Evolutionary conservation across 306 rosid species (phyloP).

Genomic region (Medicago lupulina): DNA sequence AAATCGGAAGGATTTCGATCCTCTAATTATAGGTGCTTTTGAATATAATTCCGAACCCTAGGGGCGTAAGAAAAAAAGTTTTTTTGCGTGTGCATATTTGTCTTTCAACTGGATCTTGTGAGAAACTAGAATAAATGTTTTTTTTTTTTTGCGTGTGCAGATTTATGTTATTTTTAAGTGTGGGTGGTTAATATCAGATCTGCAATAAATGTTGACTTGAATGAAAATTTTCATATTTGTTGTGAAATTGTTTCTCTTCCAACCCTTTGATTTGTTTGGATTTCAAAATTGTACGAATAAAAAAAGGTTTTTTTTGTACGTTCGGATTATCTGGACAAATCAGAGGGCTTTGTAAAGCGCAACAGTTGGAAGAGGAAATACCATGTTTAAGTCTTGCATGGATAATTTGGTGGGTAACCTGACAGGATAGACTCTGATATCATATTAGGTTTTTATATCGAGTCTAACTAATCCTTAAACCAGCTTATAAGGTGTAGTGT

Average conservation of each 20-base stretch:
- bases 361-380: too few species aligned
- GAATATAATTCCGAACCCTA: neutral
- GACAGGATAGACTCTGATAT: neutral
- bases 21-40: neutral
- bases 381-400: too few species aligned
- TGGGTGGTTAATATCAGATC: neutral
- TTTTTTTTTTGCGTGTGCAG: slow-evolving; percentile 1
- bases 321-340: too few species aligned
- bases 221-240: neutral
- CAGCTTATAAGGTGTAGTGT: neutral
- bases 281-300: too few species aligned
- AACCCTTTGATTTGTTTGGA: too few species aligned
- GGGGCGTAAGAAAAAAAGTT: too few species aligned
- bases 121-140: neutral
- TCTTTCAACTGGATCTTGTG: too few species aligned
- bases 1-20: neutral
- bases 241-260: too few species aligned
- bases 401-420: neutral
- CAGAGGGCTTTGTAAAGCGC: too few species aligned
- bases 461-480: neutral
- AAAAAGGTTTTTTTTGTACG: too few species aligned
- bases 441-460: neutral
- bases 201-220: neutral
- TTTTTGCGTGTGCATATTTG: too few species aligned
- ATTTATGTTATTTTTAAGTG: neutral